Evolutionary conservation across 2,329 filamentous ascomycete species (phyloP).

Genomic region (Thermothelomyces thermophilus): DNA sequence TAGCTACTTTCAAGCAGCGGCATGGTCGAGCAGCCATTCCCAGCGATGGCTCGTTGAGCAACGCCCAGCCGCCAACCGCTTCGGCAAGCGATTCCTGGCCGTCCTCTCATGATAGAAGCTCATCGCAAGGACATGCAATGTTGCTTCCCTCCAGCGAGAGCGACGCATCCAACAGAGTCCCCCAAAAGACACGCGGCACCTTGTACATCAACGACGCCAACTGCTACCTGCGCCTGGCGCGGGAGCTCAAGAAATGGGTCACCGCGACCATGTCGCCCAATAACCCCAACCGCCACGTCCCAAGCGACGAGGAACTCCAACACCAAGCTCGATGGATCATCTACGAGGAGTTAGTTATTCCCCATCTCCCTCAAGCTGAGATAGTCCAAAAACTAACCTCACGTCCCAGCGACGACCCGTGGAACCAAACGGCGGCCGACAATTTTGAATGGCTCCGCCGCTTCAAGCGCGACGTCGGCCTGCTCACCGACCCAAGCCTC

Average conservation of each 20-base stretch:
- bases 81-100: not conserved
- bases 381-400: slow-evolving; percentile 16
- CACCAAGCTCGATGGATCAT: slow-evolving; percentile 58
- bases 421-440: slow-evolving; percentile 58
- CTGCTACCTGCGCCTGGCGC: slow-evolving; percentile 51
- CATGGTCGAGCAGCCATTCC: slow-evolving; percentile 29
- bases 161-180: not conserved
- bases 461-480: slow-evolving; percentile 53
- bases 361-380: not conserved
- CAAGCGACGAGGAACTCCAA: slow-evolving; percentile 55
- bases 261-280: slow-evolving; percentile 49
- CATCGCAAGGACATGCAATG: slow-evolving; percentile 2
- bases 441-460: slow-evolving; percentile 57
- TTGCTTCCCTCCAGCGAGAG: slow-evolving; percentile 7
- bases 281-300: slow-evolving; percentile 54
- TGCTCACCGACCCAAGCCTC: slow-evolving; percentile 41
- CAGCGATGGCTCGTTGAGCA: slow-evolving; percentile 18
- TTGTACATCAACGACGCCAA: slow-evolving; percentile 52
- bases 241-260: slow-evolving; percentile 48
- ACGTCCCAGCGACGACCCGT: slow-evolving; percentile 48
- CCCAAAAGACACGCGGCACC: not conserved
- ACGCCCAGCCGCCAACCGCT: slow-evolving; percentile 11
- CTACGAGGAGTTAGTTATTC: slow-evolving; percentile 49
- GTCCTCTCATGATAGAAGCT: not conserved
- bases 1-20: slow-evolving; percentile 46